A percentile compares a stretch with the other conserved stretches of the same genome.
Evolutionary conservation across 805 yeast genomes (phyloP).

Genomic region (Candida caryicola): DNA sequence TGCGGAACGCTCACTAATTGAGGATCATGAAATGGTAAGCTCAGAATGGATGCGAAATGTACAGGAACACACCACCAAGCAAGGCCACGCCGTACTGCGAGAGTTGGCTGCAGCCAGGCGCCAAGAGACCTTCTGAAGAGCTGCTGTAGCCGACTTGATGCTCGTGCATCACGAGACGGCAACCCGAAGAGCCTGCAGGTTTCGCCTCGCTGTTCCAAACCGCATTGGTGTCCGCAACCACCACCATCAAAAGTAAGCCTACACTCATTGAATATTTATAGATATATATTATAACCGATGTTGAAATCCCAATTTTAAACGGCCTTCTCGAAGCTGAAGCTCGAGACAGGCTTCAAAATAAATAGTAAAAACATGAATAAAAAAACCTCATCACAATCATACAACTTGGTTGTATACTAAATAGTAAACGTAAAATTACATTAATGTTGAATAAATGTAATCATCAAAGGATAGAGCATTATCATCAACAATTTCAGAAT

Average conservation of each 20-base stretch:
- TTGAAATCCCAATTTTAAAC: constrained; percentile 48
- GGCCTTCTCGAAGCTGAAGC: constrained; percentile 20
- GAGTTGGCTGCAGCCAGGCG: no score
- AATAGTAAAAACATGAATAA: constrained; percentile 18
- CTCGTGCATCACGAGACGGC: no score
- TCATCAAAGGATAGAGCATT: constrained; percentile 31
- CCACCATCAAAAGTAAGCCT: no score
- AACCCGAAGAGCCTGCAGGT: no score
- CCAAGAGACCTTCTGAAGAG: no score
- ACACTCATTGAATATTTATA: neutral
- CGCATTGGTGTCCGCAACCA: no score
- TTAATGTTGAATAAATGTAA: constrained; percentile 52
- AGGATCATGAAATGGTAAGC: no score
- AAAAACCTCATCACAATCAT: constrained; percentile 13
- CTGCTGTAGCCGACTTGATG: no score
- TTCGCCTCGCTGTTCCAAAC: no score
- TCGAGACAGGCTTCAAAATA: constrained; percentile 10
- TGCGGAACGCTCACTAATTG: neutral
- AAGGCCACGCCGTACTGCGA: no score
- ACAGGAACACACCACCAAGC: no score
- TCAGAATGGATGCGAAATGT: no score
- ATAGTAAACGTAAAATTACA: constrained; percentile 31
- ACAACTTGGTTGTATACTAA: constrained; percentile 5
- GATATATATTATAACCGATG: constrained; percentile 36
- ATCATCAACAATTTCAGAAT: constrained; percentile 33